phyloP scores from a whole-genome alignment of 192 early-diverging fungal genomes.

The Phlyctochytrium arcticum region DNA sequence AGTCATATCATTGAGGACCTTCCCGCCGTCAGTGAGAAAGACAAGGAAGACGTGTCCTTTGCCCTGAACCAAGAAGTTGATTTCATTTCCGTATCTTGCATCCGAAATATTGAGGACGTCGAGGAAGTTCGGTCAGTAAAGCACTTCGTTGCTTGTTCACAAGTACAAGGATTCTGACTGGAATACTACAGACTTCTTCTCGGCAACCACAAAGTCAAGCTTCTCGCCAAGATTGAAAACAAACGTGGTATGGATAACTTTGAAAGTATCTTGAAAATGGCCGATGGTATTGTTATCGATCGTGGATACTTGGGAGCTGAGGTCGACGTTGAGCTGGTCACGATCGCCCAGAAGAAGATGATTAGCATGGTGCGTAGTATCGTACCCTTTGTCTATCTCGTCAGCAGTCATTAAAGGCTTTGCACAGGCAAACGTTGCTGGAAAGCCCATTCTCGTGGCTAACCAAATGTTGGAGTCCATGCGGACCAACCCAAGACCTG shows the following conservation, averaged over 20 bases:
- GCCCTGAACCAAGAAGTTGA: conserved; percentile 44
- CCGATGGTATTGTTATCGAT: conserved; percentile 60
- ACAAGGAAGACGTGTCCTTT: conserved; percentile 48
- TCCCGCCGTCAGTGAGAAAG: conserved; percentile 49
- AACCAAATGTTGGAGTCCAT: conserved; percentile 63
- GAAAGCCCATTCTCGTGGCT: conserved; percentile 54
- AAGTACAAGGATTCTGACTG: too few species aligned
- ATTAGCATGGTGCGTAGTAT: conserved; percentile 35
- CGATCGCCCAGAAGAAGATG: conserved; percentile 58
- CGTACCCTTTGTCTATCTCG: neutral
- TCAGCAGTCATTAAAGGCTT: neutral
- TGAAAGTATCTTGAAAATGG: conserved; percentile 46
- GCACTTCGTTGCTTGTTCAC: too few species aligned
- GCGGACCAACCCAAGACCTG: conserved; percentile 47
- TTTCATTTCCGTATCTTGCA: conserved; percentile 56
- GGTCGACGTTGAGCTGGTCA: conserved; percentile 52
- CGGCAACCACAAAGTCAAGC: conserved; percentile 51
- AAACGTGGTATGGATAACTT: conserved; percentile 54
- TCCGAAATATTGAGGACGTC: conserved; percentile 52
- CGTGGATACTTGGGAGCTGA: conserved; percentile 58
- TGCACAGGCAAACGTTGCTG: conserved; percentile 44
- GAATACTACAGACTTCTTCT: conserved; percentile 40
- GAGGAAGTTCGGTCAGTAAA: conserved; percentile 38
- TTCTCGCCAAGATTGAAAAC: conserved; percentile 62
- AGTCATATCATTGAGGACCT: conserved; percentile 48